phyloP scores from a whole-genome alignment of 768 basidiomycete genomes.

The Agaricus sinodeliciosus region DNA sequence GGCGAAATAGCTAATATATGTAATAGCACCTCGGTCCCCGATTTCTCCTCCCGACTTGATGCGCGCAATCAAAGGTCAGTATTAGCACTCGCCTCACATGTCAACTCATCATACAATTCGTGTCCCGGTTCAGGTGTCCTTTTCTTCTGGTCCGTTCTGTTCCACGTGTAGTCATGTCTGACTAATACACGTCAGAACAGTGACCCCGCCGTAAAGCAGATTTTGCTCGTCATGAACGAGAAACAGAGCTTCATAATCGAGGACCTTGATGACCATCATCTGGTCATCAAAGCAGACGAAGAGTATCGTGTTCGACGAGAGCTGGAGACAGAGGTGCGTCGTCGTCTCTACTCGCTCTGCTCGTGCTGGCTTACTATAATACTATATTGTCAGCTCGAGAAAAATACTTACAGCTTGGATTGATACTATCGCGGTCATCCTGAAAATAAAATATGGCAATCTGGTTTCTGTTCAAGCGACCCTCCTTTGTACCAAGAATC shows the following conservation, averaged over 20 bases:
- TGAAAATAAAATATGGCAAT: not conserved
- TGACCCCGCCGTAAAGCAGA: constrained; percentile 87
- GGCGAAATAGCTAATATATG: not conserved
- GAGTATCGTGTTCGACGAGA: constrained; percentile 68
- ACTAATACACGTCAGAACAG: constrained; percentile 28
- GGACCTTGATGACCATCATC: constrained; percentile 77
- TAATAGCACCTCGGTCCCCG: not conserved
- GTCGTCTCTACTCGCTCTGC: not conserved
- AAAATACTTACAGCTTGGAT: constrained; percentile 79
- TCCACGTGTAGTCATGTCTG: not conserved
- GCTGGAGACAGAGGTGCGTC: constrained; percentile 67
- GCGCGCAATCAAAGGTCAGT: constrained; percentile 60
- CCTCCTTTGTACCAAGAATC: not conserved
- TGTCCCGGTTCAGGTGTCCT: constrained; percentile 44
- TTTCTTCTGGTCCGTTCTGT: constrained; percentile 50
- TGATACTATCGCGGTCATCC: not conserved
- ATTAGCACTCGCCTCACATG: not conserved
- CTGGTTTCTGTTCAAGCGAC: not conserved
- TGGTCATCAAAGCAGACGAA: constrained; percentile 79
- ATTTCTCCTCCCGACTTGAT: constrained; percentile 23
- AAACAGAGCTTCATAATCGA: constrained; percentile 78
- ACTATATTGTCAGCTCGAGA: constrained; percentile 36
- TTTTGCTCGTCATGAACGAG: constrained; percentile 77
- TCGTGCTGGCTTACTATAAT: constrained; percentile 4
- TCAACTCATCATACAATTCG: not conserved